Conservation (phyloP, 805 yeast genomes). For the Nakazawaea wickerhamii region DNA sequence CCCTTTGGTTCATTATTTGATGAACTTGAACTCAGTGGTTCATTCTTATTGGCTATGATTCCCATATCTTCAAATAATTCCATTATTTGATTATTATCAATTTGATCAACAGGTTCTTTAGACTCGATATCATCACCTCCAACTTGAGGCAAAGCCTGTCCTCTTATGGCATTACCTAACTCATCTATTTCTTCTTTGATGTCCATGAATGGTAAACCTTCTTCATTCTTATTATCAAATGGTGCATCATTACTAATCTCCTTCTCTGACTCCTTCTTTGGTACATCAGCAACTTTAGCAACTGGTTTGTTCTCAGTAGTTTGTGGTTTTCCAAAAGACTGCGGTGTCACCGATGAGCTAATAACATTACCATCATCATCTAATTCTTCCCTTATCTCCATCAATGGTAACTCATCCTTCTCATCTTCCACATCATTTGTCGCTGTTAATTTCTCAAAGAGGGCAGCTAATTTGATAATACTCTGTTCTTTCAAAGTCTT, state of each 20-base stretch:
- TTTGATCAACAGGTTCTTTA: conserved; percentile 13
- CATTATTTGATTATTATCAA: conserved; percentile 26
- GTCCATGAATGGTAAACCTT: conserved; percentile 61
- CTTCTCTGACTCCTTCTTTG: background rate
- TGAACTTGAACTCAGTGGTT: background rate
- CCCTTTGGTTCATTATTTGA: conserved; percentile 1
- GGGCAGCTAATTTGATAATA: conserved; percentile 20
- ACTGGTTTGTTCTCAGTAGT: background rate
- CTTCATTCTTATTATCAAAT: conserved; percentile 28
- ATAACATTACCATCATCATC: conserved; percentile 80
- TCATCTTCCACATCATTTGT: conserved; percentile 12
- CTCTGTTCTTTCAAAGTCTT: conserved; percentile 20
- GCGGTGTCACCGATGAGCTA: conserved; percentile 36
- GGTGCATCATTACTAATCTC: background rate
- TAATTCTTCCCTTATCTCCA: conserved; percentile 80
- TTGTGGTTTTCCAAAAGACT: conserved; percentile 15
- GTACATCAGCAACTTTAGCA: too few relatives aligned
- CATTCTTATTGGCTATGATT: background rate
- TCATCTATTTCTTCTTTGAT: conserved; percentile 79
- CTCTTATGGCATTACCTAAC: conserved; percentile 56
- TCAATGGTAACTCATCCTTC: conserved; percentile 54
- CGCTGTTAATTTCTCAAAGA: conserved; percentile 20
- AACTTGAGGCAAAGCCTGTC: conserved; percentile 34
- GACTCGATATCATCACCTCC: conserved; percentile 18
- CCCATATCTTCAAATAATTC: conserved; percentile 32